These are phyloP conservation scores for Pleurostoma richardsiae DNA, from an alignment of 2,329 filamentous ascomycete species.

Conservation along the genomic window DNA sequence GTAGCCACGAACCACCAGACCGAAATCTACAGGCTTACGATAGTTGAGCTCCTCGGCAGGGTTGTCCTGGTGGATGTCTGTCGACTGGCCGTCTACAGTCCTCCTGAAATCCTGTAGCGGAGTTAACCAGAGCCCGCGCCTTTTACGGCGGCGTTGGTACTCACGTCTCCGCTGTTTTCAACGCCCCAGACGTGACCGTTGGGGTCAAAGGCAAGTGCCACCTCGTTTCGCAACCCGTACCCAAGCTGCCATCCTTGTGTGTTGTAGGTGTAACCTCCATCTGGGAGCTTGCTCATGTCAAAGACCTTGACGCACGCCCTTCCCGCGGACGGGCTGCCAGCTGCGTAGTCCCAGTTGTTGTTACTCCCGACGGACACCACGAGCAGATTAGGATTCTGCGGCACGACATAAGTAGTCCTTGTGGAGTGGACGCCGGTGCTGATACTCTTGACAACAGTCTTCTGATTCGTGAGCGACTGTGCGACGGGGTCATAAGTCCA, in stretches of 20 bases:
- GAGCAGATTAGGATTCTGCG: slow-evolving; percentile 23
- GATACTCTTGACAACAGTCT: slow-evolving; percentile 26
- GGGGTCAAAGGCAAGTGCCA: slow-evolving; percentile 48
- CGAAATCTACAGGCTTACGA: slow-evolving; percentile 18
- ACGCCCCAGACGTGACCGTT: slow-evolving; percentile 41
- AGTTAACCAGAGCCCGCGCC: not conserved
- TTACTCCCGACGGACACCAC: slow-evolving; percentile 26
- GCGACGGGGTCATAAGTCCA: slow-evolving; percentile 49
- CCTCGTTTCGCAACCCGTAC: slow-evolving; percentile 51
- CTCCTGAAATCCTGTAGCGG: slow-evolving; percentile 31
- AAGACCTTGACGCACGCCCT: slow-evolving; percentile 31
- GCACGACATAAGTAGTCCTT: slow-evolving; percentile 25
- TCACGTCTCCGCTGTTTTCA: slow-evolving; percentile 36
- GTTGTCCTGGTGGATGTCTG: slow-evolving; percentile 51
- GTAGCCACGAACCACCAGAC: too few relatives aligned
- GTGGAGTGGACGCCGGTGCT: slow-evolving; percentile 26
- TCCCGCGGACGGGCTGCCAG: slow-evolving; percentile 20
- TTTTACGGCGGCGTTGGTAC: not conserved
- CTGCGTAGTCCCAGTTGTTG: slow-evolving; percentile 23
- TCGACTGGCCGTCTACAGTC: slow-evolving; percentile 27
- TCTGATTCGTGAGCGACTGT: slow-evolving; percentile 33
- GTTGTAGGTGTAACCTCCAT: slow-evolving; percentile 23
- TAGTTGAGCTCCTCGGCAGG: slow-evolving; percentile 61
- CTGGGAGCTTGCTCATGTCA: slow-evolving; percentile 21
- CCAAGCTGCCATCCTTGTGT: slow-evolving; percentile 25